Conservation (phyloP, 2,329 filamentous ascomycete species). For the Talaromyces sp. region DNA sequence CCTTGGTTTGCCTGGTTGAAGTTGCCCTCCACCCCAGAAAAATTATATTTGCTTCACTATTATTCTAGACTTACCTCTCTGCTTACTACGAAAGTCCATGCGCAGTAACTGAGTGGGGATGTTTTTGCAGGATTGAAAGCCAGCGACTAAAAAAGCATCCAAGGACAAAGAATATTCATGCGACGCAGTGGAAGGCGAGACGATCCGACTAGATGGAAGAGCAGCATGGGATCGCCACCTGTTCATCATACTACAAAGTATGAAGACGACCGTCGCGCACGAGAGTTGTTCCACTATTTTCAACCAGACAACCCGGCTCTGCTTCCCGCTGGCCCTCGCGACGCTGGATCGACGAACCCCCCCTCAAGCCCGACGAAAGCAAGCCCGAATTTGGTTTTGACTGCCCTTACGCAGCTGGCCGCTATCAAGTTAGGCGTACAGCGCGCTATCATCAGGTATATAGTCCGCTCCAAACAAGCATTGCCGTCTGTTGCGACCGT, state of each 20-base stretch:
- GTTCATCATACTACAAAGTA: neutral
- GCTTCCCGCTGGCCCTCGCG: slow-evolving; percentile 8
- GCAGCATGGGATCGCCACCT: neutral
- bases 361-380: neutral
- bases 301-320: slow-evolving; percentile 25
- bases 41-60: neutral
- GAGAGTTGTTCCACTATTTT: slow-evolving; percentile 26
- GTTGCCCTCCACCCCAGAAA: neutral
- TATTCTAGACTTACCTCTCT: neutral
- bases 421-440: slow-evolving; percentile 25
- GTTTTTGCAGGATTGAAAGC: neutral
- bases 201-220: neutral
- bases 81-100: neutral
- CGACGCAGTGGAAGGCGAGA: neutral
- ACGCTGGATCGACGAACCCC: neutral
- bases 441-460: slow-evolving; percentile 30
- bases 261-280: slow-evolving; percentile 18
- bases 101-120: neutral
- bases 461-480: neutral
- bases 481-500: neutral
- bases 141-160: neutral
- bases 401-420: slow-evolving; percentile 26
- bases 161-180: neutral
- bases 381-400: slow-evolving; percentile 23
- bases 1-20: neutral